Evolutionary conservation across 331 rosid species (phyloP), one percentile per base, ranked within the genome.

Genomic region (Dryas integrifolia): DNA sequence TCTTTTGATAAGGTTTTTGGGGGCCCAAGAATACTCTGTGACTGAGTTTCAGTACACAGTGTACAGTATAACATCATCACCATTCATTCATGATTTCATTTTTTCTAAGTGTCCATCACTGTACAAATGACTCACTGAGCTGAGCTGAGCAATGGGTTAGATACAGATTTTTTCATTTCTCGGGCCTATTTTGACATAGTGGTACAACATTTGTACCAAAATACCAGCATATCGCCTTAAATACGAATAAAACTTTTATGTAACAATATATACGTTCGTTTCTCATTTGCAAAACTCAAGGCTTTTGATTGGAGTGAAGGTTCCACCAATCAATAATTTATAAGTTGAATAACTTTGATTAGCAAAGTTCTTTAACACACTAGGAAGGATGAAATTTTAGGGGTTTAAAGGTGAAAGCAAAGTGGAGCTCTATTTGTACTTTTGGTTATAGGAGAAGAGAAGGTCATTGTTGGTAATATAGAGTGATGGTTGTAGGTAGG

Each of bases 21-120:
- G 76, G 72, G 59, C 56, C 76, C 67, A 16, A 65, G 6, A 41
- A 51, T 40, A 4, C 60, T 52, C 53, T 11, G 2, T 35, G 50
- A 52, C 70, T 50, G 5, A 12, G 51, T 14, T n/a, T 40, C 24
- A 21, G 24, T 21, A 21, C 24, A 21, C 24, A 21, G 24, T 21
- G 77, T 55, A 21, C 44, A 10, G 5, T 35, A 56, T 56, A 53
- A 55, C 74, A 55, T 53, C 64, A 40, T 16, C 51, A 38, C 45
- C 55, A 5, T 50, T 13, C 35, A 12, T 24, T 12, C 41, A 21
- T 16, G 46, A 11, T 30, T 9, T 30, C 11, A 2, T 9, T 21
- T 26, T 49, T 5, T 7, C 35, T 21, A 15, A 4, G 48, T 6
- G 14, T 50, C 5, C 55, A 50, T 12, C 9, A 5, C 35, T 30